Conservation (phyloP, 2,329 filamentous ascomycete species). For the Fusarium hainanense region DNA sequence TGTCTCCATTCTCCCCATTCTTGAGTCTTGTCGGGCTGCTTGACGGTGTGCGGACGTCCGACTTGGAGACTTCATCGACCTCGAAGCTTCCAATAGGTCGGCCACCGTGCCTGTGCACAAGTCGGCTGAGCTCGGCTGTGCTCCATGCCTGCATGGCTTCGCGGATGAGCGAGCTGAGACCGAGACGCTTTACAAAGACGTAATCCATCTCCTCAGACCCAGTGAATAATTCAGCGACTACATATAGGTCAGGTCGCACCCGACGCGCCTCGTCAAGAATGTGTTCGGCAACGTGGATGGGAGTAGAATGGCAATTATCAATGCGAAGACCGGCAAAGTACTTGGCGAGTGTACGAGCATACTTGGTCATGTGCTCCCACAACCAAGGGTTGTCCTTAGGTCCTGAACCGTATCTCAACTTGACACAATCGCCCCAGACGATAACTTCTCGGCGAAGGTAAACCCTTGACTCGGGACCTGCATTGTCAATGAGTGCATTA, state of each 20-base stretch:
- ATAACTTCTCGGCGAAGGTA: constrained; percentile 97
- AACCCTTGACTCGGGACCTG: constrained; percentile 87
- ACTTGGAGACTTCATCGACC: constrained; percentile 82
- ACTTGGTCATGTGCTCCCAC: constrained; percentile 96
- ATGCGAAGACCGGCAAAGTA: constrained; percentile 96
- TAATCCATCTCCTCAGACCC: constrained; percentile 97
- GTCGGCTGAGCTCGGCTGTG: constrained; percentile 88
- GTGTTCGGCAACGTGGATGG: constrained; percentile 92
- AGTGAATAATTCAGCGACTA: constrained; percentile 95
- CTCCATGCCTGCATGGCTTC: constrained; percentile 99
- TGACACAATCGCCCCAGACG: constrained; percentile 98
- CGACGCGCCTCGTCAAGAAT: constrained; percentile 93
- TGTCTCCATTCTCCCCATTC: constrained; percentile 21
- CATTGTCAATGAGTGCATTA: constrained; percentile 93
- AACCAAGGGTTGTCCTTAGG: constrained; percentile 90
- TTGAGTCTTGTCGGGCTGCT: constrained; percentile 48
- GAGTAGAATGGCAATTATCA: constrained; percentile 98
- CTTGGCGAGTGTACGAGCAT: constrained; percentile 91
- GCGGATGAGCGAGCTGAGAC: constrained; percentile 89
- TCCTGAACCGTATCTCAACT: constrained; percentile 86
- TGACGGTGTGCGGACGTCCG: constrained; percentile 57
- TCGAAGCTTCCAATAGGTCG: constrained; percentile 97
- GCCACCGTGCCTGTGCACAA: constrained; percentile 94
- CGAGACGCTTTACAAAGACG: constrained; percentile 91
- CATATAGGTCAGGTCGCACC: constrained; percentile 86